Percentiles rank a stretch among this genome's conserved stretches.
Evolutionary conservation across 257 asterid genomes (phyloP).

Genomic region (Thymus quinquecostatus): DNA sequence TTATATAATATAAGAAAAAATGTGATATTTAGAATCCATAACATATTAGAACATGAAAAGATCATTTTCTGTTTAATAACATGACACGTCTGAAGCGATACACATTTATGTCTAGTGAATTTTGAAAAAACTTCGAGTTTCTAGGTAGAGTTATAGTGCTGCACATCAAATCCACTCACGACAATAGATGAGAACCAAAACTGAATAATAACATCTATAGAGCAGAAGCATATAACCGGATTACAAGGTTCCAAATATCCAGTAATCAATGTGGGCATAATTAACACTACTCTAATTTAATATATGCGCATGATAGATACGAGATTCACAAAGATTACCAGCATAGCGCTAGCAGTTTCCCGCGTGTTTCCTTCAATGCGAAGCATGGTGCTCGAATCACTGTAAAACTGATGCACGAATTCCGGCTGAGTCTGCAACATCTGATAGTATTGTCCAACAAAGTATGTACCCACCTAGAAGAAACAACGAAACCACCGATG

Average conservation of each 20-base stretch:
- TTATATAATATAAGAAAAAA: not conserved
- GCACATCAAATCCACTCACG: not conserved
- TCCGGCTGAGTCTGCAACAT: slow-evolving; percentile 88
- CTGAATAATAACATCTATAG: not conserved
- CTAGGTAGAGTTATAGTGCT: not conserved
- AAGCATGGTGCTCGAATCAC: slow-evolving; percentile 88
- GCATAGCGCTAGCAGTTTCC: slow-evolving; percentile 82
- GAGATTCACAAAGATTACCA: slow-evolving; percentile 51
- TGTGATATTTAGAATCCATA: not conserved
- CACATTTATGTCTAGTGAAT: not conserved
- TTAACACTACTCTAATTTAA: slow-evolving; percentile 11
- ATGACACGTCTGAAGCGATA: not conserved
- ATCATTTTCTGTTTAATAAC: not conserved
- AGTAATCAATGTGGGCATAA: slow-evolving; percentile 5
- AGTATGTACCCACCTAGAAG: slow-evolving; percentile 90
- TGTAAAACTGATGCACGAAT: slow-evolving; percentile 81
- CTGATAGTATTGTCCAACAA: slow-evolving; percentile 95
- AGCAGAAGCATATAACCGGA: slow-evolving; percentile 13
- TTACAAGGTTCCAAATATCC: not conserved
- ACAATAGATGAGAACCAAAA: not conserved
- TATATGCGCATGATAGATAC: slow-evolving; percentile 28
- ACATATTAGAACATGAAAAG: not conserved
- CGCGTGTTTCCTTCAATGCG: slow-evolving; percentile 80
- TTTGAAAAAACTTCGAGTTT: not conserved
- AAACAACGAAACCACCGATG: slow-evolving; percentile 29